phyloP scores from a whole-genome alignment of 257 asterid genomes.

The Ilex aquifolium region DNA sequence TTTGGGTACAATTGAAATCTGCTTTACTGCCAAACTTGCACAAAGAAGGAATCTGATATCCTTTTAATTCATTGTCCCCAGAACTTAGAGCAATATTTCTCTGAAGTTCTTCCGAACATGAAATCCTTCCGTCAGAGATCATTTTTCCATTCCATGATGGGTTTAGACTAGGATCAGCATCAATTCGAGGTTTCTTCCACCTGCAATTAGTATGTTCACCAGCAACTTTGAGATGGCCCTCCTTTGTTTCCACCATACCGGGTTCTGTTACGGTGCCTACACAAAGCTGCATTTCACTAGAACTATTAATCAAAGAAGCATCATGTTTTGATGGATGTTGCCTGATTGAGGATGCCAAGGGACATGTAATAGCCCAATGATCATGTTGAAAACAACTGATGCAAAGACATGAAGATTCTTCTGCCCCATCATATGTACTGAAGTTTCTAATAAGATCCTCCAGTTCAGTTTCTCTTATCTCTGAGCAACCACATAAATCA shows the following conservation, averaged over 20 bases:
- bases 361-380: constrained; percentile 70
- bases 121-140: constrained; percentile 18
- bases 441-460: constrained; percentile 33
- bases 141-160: constrained; percentile 14
- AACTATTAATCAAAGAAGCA: not conserved
- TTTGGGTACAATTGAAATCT: constrained; percentile 15
- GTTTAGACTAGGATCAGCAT: constrained; percentile 7
- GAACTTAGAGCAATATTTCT: constrained; percentile 16
- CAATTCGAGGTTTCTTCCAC: constrained; percentile 2
- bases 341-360: constrained; percentile 25
- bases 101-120: constrained; percentile 23
- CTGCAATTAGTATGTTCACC: constrained; percentile 2
- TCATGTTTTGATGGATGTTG: constrained; percentile 11
- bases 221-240: constrained; percentile 3
- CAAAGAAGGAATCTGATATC: constrained; percentile 9
- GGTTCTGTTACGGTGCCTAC: constrained; percentile 1
- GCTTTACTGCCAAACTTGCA: constrained; percentile 10
- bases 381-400: constrained; percentile 51
- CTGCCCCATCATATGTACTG: constrained; percentile 26
- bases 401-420: constrained; percentile 41
- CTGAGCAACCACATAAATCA: constrained; percentile 35
- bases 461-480: constrained; percentile 38
- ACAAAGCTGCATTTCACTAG: constrained; percentile 1
- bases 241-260: constrained; percentile 1
- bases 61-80: constrained; percentile 13